Evolutionary conservation across 2,329 filamentous ascomycete species (phyloP), one percentile per base, ranked within the genome.

Genomic region (Alternaria rosae): DNA sequence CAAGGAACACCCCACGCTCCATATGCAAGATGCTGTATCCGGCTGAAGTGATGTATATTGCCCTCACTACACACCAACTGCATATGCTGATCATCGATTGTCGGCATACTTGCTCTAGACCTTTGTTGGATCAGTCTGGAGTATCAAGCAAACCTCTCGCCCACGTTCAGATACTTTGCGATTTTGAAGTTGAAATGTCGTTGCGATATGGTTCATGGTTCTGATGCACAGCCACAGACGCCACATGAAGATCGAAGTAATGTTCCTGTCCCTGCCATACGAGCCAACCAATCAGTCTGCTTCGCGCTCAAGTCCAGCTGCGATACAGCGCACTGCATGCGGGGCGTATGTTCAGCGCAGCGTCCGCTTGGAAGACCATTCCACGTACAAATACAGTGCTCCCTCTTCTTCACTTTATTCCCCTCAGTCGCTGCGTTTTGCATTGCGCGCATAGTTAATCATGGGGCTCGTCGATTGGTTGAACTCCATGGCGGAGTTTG

Each of bases 401-500:
- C 20, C 26, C 11, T 48, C 45, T 48, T 15, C 25, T 6, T 20
- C 45, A 48, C 9, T 10, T 17, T 2, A 8, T 13, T 30, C 3
- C n/a, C 13, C 26, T 4, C 12, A 30, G n/a, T 12, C 25, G 11
- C 30, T 8, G 11, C 45, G 26, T 30, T 48, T 10, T n/a, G 28
- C n/a, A 56, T 47, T 23, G 12, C 21, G 28, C n/a, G 12, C 2
- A 13, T 38, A 11, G 4, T 5, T 1, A 21, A 38, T 35, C 2
- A 61, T 61, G 53, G 47, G 21, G 3, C 0, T 54, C 9, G 26
- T 58, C 12, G 51, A 62, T 48, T 57, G 38, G 57, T 10, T 67
- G 10, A 65, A 62, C n/a, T 55, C 30, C 9, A n/a, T 61, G 7
- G 54, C 48, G 5, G 65, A 61, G 15, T 62, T 64, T 53, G 32